Evolutionary conservation across 2,329 filamentous ascomycete genomes (phyloP).

Genomic region (Pezicula carpinea): DNA sequence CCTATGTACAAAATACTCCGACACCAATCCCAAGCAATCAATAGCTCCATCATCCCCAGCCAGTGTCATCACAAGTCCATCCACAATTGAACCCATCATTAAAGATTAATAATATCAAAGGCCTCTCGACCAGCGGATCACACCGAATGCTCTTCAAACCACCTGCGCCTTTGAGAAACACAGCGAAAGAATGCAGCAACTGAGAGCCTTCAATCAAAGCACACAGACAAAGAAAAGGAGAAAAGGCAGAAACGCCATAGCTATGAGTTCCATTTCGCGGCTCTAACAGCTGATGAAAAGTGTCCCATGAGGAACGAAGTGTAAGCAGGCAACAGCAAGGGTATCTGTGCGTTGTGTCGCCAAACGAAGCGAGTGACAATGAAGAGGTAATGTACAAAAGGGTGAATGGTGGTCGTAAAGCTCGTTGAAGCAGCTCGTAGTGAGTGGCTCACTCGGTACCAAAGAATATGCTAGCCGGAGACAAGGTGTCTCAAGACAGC

Average conservation of each 20-base stretch:
- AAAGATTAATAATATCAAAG: background rate
- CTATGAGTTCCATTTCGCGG: background rate
- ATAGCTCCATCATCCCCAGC: too few species aligned
- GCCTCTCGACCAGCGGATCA: too few species aligned
- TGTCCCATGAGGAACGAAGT: slow-evolving; percentile 2
- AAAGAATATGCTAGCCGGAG: slow-evolving; percentile 1
- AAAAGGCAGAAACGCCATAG: slow-evolving; percentile 1
- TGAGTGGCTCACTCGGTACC: background rate
- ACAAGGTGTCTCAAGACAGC: background rate
- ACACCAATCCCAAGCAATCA: too few species aligned
- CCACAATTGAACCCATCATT: background rate
- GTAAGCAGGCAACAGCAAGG: slow-evolving; percentile 11
- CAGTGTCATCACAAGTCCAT: too few species aligned
- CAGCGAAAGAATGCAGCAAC: background rate
- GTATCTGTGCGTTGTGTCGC: slow-evolving; percentile 18
- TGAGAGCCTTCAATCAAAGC: background rate
- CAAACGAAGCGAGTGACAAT: slow-evolving; percentile 14
- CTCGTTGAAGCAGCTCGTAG: background rate
- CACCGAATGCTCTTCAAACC: too few species aligned
- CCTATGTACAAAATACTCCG: too few species aligned
- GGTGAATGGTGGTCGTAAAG: background rate
- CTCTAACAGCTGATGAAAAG: background rate
- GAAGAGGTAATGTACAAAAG: slow-evolving; percentile 16
- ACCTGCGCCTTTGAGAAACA: background rate
- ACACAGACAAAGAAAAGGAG: background rate